phyloP scores from a whole-genome alignment of 331 rosid species.

The Rhamnella rubrinervis region DNA sequence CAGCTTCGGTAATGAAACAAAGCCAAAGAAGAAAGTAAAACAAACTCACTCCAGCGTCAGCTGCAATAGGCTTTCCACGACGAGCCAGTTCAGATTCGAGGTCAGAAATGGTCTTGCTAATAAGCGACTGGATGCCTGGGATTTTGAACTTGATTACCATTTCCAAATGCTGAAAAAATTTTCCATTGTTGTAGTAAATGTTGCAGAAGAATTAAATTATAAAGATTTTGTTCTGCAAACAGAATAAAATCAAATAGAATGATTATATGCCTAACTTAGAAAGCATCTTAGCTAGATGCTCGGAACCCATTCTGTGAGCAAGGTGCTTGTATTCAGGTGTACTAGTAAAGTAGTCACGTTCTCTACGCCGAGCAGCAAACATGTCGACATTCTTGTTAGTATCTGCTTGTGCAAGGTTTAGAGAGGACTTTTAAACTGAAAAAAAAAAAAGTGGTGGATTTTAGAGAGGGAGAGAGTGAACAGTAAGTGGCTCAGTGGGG shows the following conservation, averaged over 20 bases:
- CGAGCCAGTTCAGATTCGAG: constrained; percentile 86
- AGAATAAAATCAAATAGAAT: constrained; percentile 7
- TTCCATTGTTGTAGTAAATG: constrained; percentile 12
- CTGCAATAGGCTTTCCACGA: constrained; percentile 83
- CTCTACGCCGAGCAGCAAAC: constrained; percentile 95
- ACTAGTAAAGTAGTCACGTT: constrained; percentile 71
- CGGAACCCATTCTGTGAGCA: constrained; percentile 92
- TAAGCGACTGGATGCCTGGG: constrained; percentile 92
- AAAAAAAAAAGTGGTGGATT: too few relatives aligned
- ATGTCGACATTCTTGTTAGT: constrained; percentile 93
- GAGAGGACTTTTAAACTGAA: too few relatives aligned
- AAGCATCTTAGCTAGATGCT: constrained; percentile 87
- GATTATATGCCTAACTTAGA: constrained; percentile 59
- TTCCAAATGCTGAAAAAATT: constrained; percentile 82
- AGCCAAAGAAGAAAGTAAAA: constrained; percentile 6
- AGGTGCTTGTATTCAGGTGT: constrained; percentile 93
- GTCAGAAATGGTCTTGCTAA: constrained; percentile 76
- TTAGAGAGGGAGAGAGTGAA: too few relatives aligned
- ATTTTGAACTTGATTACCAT: constrained; percentile 93
- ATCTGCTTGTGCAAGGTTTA: constrained; percentile 85
- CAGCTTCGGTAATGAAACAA: constrained; percentile 74
- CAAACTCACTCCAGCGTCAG: constrained; percentile 86
- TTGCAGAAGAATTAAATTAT: not conserved
- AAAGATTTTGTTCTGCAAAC: not conserved
- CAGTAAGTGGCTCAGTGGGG: not conserved